Conservation (phyloP, 208 protist genomes). For the Leishmania turanica region DNA sequence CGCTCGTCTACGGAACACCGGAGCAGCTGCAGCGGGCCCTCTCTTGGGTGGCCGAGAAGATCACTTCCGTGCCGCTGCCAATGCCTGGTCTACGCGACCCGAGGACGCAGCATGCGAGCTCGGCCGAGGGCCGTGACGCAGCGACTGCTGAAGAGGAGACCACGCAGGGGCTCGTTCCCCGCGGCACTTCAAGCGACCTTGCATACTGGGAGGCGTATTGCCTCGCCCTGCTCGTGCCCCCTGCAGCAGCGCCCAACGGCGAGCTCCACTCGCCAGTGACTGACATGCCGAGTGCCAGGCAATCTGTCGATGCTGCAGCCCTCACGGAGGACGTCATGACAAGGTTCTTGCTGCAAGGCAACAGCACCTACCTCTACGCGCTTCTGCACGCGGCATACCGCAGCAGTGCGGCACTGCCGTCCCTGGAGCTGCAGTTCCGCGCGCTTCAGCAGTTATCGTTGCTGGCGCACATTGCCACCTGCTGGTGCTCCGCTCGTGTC, state of each 20-base stretch:
- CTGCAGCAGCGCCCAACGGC: not conserved
- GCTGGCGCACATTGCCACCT: not conserved
- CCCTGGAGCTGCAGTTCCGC: slow-evolving; percentile 13
- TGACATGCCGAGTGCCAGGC: not conserved
- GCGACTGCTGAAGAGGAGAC: not conserved
- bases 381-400: slow-evolving; percentile 16
- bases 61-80: not conserved
- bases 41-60: slow-evolving; percentile 24
- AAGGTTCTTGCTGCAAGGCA: slow-evolving; percentile 12
- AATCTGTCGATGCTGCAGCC: not conserved
- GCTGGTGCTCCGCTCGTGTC: slow-evolving; percentile 29
- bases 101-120: not conserved
- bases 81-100: not conserved
- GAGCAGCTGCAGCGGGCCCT: slow-evolving; percentile 25
- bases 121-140: not conserved
- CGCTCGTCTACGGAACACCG: slow-evolving; percentile 22
- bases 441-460: slow-evolving; percentile 19
- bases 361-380: slow-evolving; percentile 25
- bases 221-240: not conserved
- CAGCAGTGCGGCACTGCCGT: slow-evolving; percentile 12
- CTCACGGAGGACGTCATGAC: slow-evolving; percentile 16
- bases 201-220: slow-evolving; percentile 4
- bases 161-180: not conserved
- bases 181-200: not conserved
- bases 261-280: not conserved